Base-by-base conservation (phyloP, 352 stramenopile genomes). In the Saprolegnia parasitica region DNA sequence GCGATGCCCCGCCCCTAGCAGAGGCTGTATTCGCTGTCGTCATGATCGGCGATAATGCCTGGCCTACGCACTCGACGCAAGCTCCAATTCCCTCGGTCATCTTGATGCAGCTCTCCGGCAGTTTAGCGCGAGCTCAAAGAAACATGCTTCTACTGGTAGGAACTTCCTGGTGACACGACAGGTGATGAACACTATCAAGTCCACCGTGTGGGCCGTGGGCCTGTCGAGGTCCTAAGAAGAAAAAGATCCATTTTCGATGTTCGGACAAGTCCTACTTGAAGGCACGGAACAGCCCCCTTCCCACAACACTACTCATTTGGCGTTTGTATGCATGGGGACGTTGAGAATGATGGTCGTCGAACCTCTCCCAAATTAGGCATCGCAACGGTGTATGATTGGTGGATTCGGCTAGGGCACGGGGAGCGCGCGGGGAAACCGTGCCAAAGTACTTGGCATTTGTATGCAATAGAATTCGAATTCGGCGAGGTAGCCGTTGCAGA, bases 381-480 rank as follows among this genome's bases (percentile, higher is more conserved):
- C 42, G 3, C 24, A 55, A 55, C 2, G 2, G n/a, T 5, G 5
- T 5, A 5, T 24, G 52, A 60, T 60, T 60, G 52, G 52, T 60
- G 13, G 1, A 60, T 21, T 21, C 9, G 1, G 13, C 11, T 60
- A 60, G 52, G 52, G 52, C 11, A 60, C 11, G 52, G 52, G 52
- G 52, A n/a, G 3, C 13, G 42, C 13, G 18, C 13, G 18, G 1
- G 18, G 42, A 49, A 49, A 49, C 18, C 3, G 42, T n/a, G 42
- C 11, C 11, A 49, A 49, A 49, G 42, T 4, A 49, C 42, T 49
- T 60, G 52, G 9, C 3, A 9, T 60, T 60, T 60, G 52, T 60
- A 42, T 60, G 35, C 35, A 60, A 42, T 35, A 60, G 35, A 60
- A 60, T 60, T 60, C 13, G 52, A 42, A 60, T 60, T 42, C 13